Conservation (phyloP, 129 eudicot species). For the Tagetes erecta region DNA sequence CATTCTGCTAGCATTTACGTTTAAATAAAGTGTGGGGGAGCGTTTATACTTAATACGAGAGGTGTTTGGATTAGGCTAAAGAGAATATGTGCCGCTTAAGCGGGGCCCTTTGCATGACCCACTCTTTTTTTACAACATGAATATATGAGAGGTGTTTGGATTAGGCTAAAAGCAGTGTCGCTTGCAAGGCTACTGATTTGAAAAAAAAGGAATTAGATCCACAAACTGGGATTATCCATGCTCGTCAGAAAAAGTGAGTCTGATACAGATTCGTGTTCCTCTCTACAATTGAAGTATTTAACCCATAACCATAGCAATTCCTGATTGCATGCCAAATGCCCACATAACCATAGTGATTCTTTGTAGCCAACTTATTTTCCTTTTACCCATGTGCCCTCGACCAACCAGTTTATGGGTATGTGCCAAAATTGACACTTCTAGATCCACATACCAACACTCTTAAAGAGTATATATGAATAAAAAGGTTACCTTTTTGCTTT, state of each 20-base stretch:
- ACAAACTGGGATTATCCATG: background rate
- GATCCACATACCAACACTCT: constrained; percentile 3
- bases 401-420: background rate
- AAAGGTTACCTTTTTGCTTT: constrained; percentile 69
- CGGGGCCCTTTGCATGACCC: background rate
- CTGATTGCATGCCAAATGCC: background rate
- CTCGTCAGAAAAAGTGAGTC: background rate
- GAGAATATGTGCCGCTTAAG: background rate
- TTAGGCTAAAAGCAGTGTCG: background rate
- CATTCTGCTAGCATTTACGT: background rate
- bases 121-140: background rate
- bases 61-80: background rate
- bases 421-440: background rate
- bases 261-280: background rate
- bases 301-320: background rate
- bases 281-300: background rate
- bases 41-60: background rate
- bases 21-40: background rate
- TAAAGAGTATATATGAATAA: background rate
- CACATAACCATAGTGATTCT: background rate
- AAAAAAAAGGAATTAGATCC: background rate
- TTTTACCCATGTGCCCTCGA: background rate
- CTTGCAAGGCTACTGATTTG: background rate
- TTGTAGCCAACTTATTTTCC: background rate
- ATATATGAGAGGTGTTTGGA: background rate